A percentile compares a stretch with the other conserved stretches of the same genome.
Evolutionary conservation across 495 filamentous ascomycete genomes (phyloP).

Genomic region (Astrocystis sublimbata): DNA sequence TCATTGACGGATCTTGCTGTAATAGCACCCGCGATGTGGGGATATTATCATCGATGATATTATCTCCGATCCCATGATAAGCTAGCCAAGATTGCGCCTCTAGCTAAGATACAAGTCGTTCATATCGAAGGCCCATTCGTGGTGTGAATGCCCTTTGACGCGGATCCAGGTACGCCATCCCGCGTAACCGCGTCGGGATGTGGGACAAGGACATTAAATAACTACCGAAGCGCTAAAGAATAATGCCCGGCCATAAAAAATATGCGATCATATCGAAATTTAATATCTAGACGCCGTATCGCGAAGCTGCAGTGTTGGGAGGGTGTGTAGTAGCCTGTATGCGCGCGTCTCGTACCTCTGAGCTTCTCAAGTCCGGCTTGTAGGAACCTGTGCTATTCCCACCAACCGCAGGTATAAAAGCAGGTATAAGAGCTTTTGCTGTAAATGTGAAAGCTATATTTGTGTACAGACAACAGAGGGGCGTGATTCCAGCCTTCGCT

Average conservation of each 20-base stretch:
- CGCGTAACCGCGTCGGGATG: slow-evolving; percentile 8
- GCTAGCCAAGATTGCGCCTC: neutral
- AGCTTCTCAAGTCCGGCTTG: slow-evolving; percentile 1
- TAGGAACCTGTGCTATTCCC: neutral
- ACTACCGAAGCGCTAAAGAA: slow-evolving; percentile 10
- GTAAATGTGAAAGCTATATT: neutral
- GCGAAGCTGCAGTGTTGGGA: neutral
- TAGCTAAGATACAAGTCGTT: neutral
- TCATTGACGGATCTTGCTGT: neutral
- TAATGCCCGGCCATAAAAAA: neutral
- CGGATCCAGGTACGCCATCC: slow-evolving; percentile 11
- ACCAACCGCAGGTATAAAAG: no score
- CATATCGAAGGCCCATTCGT: neutral
- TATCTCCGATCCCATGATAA: neutral
- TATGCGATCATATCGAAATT: neutral
- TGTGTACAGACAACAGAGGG: neutral
- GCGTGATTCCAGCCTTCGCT: neutral
- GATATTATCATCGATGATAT: neutral
- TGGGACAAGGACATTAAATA: slow-evolving; percentile 12
- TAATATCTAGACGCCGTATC: slow-evolving; percentile 2
- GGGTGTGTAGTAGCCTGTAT: slow-evolving; percentile 6
- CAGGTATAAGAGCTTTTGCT: neutral
- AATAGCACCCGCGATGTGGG: neutral
- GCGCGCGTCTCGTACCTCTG: slow-evolving; percentile 8
- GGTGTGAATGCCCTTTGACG: neutral